Evolutionary conservation across 2,329 filamentous ascomycete genomes (phyloP), one percentile per base, ranked within the genome.

Genomic region (Aspergillus carbonarius): DNA sequence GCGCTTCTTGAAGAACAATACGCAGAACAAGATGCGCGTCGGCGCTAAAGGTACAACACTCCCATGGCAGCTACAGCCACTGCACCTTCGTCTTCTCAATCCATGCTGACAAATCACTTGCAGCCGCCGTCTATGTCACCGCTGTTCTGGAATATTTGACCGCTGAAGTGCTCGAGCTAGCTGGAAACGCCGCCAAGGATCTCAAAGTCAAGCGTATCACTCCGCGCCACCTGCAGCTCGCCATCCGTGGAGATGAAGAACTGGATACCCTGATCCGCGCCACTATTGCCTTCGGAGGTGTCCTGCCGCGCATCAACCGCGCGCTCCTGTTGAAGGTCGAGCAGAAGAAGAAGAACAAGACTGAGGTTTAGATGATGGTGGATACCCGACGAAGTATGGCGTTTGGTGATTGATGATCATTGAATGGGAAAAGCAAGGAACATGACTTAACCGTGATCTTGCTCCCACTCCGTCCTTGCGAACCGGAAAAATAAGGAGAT

Each of bases 151-250:
- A 99, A 82, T 99, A 99, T 77, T 83, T 99, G 68, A 97, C 95
- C 61, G 93, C 93, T 65, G 93, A 99, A 86, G 93, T 99, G 48
- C 89, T 99, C 71, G 95, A 99, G 79, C 85, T 99, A 66, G 95
- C 95, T 76, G 95, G 95, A 78, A 99, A 99, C 77, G 95, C 95
- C 55, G 95, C 95, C 78, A 98, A 98, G 85, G 95, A 99, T 79
- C 90, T 98, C 75, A 99, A 98, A 82, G 95, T 98, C 82, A 99
- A 98, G 88, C 95, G 95, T 80, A 99, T 99, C 79, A 98, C 93
- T 12, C 95, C 95, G 57, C 93, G 95, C 77, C 95, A 99, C 79
- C 82, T 99, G 66, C 95, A 99, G 79, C 90, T 99, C 63, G 95
- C 95, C 71, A 99, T 99, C 75, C 92, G 95, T 72, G 95, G 95